A percentile compares a stretch with the other conserved stretches of the same genome.
phyloP scores from a whole-genome alignment of 192 early-diverging fungal species.

The Jimgerdemannia flammicorona region DNA sequence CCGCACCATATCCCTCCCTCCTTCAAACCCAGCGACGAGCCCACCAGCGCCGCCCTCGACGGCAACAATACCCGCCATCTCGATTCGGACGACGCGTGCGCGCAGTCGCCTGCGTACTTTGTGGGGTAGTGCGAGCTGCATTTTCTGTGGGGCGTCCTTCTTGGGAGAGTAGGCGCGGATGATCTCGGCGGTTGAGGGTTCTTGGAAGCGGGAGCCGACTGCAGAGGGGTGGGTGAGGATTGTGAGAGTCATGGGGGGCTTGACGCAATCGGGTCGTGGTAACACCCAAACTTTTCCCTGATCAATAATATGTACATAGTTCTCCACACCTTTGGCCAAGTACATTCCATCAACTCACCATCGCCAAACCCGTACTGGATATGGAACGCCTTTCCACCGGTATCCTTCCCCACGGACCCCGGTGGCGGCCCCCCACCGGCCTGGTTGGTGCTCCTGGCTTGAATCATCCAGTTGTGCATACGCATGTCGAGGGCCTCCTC shows the following conservation, averaged over 20 bases:
- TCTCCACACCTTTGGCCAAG: neutral
- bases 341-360: conserved; percentile 17
- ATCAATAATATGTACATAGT: too few species aligned
- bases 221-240: neutral
- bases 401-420: conserved; percentile 8
- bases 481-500: conserved; percentile 29
- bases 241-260: too few species aligned
- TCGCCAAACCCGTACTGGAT: conserved; percentile 33
- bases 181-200: conserved; percentile 26
- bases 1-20: neutral
- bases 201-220: conserved; percentile 33
- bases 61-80: neutral
- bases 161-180: conserved; percentile 9
- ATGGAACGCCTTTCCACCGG: conserved; percentile 6
- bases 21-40: neutral
- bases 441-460: conserved; percentile 14
- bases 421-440: neutral
- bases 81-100: neutral
- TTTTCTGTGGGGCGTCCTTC: neutral
- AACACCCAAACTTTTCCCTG: too few species aligned
- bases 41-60: neutral
- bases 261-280: too few species aligned
- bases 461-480: conserved; percentile 28
- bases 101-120: conserved; percentile 1
- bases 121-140: conserved; percentile 24